Conservation (phyloP, 345 rosid species). For the Pseudoturritis turrita region DNA sequence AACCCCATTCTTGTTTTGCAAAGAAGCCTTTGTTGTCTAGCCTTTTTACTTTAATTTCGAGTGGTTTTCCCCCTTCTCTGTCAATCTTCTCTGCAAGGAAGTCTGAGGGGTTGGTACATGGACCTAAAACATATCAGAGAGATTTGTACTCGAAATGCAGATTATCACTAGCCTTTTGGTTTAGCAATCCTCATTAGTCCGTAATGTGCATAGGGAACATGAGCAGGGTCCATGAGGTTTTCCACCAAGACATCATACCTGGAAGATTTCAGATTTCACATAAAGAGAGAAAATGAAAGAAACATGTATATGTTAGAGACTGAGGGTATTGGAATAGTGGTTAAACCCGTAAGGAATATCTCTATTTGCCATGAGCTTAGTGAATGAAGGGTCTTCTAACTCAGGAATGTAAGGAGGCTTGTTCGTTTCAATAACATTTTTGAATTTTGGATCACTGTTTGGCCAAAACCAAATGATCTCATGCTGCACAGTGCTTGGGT, state of each 20-base stretch:
- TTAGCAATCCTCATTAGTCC: slow-evolving; percentile 49
- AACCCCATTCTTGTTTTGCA: slow-evolving; percentile 62
- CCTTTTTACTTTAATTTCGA: slow-evolving; percentile 50
- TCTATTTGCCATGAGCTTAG: slow-evolving; percentile 54
- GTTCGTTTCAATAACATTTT: slow-evolving; percentile 50
- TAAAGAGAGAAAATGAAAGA: too few species aligned
- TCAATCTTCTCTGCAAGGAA: slow-evolving; percentile 54
- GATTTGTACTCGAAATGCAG: background rate
- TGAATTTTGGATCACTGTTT: slow-evolving; percentile 62
- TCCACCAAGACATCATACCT: slow-evolving; percentile 83
- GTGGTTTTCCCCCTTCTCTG: slow-evolving; percentile 88
- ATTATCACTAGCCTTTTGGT: slow-evolving; percentile 39
- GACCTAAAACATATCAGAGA: background rate
- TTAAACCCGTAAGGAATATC: slow-evolving; percentile 78
- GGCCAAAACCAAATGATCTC: slow-evolving; percentile 97
- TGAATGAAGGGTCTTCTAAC: slow-evolving; percentile 73
- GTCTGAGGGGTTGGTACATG: background rate
- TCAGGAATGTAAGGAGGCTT: slow-evolving; percentile 76
- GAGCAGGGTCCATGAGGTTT: slow-evolving; percentile 94
- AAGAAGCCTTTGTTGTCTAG: slow-evolving; percentile 46
- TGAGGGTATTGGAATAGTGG: background rate
- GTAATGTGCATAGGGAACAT: slow-evolving; percentile 89
- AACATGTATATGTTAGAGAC: background rate
- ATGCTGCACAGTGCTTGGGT: slow-evolving; percentile 70
- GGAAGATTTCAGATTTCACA: slow-evolving; percentile 23